Base-by-base conservation (phyloP, 1,139 yeast genomes). In the Debaryomyces subglobosus region DNA sequence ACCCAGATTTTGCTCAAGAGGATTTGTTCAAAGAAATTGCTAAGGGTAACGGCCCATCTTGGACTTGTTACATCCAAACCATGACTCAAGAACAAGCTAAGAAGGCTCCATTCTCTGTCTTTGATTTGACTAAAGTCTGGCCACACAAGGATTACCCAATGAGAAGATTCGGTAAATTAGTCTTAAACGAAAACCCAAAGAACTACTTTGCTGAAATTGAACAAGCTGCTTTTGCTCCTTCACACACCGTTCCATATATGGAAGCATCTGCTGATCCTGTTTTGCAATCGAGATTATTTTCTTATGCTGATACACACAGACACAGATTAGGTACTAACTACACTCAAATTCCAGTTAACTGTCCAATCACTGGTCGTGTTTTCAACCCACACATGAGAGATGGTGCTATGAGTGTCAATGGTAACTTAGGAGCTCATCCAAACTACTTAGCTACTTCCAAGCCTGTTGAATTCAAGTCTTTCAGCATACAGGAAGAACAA, bases 201-300 rank as follows among this genome's bases (percentile, higher is more conserved):
- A 86, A 86, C 71, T 86, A 85, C 73, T 86, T 85, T 71, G 90
- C 90, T 58, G 92, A 86, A 66, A 84, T 85, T 60, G 94, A 86
- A 71, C 92, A 86, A 70, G 86, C 86, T 55, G 92, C 92, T 12
- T 86, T 88, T 71, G 78, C 91, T 43, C 96, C 96, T 52, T 80
- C 91, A 37, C 90, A 89, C 70, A 82, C 91, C 34, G 89, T 89
- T 49, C 96, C 96, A 49, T 89, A 86, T 59, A 83, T 86, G 79
- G 90, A 86, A 69, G 81, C 96, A 45, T 84, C 91, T 43, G 91
- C 91, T 58, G 96, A 89, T 66, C 95, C 96, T 44, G 96, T 89
- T 44, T 77, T 89, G 67, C 96, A 89, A 73, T 82, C 91, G 16
- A 83, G 96, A 71, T 75, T 89, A 59, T 89, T 88, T 71, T 86